Evolutionary conservation across 441 rosid genomes (phyloP).

Genomic region (Aleurites moluccanus): DNA sequence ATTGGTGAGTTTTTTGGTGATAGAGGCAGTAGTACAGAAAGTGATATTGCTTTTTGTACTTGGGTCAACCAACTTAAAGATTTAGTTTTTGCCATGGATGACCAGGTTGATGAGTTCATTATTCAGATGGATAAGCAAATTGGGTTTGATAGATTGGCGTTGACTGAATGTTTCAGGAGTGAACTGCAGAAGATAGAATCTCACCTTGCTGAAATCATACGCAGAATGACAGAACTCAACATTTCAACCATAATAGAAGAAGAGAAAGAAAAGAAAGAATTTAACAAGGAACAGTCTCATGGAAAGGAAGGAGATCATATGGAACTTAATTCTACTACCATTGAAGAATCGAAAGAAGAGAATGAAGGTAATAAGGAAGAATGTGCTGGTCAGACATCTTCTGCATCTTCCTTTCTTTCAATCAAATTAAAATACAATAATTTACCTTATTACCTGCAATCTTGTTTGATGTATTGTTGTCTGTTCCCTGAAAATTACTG

Average conservation of each 20-base stretch:
- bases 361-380: slow-evolving; percentile 13
- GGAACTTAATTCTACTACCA: slow-evolving; percentile 3
- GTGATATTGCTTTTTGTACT: slow-evolving; percentile 10
- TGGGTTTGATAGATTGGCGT: slow-evolving; percentile 16
- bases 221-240: slow-evolving; percentile 19
- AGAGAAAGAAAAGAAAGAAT: background rate
- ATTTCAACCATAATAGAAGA: slow-evolving; percentile 5
- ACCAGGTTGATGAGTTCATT: slow-evolving; percentile 34
- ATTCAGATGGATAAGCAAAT: slow-evolving; percentile 27
- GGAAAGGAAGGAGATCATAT: slow-evolving; percentile 21
- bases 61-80: slow-evolving; percentile 22
- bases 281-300: slow-evolving; percentile 2
- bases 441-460: slow-evolving; percentile 39
- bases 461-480: slow-evolving; percentile 35
- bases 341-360: slow-evolving; percentile 9
- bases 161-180: slow-evolving; percentile 27
- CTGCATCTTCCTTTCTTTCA: slow-evolving; percentile 22
- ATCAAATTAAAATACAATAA: slow-evolving; percentile 19
- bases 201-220: slow-evolving; percentile 18
- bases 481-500: slow-evolving; percentile 40
- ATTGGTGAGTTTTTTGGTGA: slow-evolving; percentile 18
- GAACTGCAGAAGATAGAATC: slow-evolving; percentile 26
- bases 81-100: slow-evolving; percentile 24
- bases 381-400: slow-evolving; percentile 26
- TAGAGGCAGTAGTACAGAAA: slow-evolving; percentile 7